Evolutionary conservation across 345 rosid species (phyloP).

Genomic region (Ceriops tagal): DNA sequence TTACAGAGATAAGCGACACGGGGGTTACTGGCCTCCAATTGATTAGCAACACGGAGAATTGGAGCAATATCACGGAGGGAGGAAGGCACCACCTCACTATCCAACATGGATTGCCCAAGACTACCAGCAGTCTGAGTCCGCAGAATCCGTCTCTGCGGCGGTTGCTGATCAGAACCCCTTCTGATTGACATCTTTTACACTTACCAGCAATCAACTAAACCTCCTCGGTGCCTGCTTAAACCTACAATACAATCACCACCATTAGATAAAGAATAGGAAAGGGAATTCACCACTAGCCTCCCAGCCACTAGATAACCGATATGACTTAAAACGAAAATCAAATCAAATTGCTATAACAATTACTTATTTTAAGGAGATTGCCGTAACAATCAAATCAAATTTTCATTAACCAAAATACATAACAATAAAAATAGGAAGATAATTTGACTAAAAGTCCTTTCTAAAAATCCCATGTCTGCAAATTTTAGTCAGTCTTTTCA

Average conservation of each 20-base stretch:
- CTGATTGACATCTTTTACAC: constrained; percentile 45
- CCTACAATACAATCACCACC: background rate
- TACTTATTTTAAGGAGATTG: too few species aligned
- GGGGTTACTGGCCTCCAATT: constrained; percentile 51
- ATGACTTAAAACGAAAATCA: too few species aligned
- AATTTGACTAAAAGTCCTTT: too few species aligned
- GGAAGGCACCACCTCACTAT: constrained; percentile 67
- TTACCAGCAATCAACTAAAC: constrained; percentile 9
- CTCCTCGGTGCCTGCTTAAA: constrained; percentile 5
- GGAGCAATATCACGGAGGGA: constrained; percentile 64
- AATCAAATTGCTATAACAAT: too few species aligned
- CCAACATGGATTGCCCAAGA: constrained; percentile 57
- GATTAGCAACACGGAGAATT: constrained; percentile 63
- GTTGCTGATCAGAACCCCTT: constrained; percentile 39
- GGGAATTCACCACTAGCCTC: background rate
- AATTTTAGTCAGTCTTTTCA: too few species aligned
- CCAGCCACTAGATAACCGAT: too few species aligned
- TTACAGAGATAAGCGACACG: constrained; percentile 65
- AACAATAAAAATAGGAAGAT: too few species aligned
- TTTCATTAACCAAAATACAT: too few species aligned
- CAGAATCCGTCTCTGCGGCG: constrained; percentile 42
- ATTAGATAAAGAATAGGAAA: background rate
- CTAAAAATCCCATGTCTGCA: too few species aligned
- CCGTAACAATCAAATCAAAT: too few species aligned
- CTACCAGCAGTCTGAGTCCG: constrained; percentile 60